Percentiles rank a stretch among this genome's conserved stretches.
phyloP scores from a whole-genome alignment of 2,329 filamentous ascomycete species.

The Talaromyces pinophilus region DNA sequence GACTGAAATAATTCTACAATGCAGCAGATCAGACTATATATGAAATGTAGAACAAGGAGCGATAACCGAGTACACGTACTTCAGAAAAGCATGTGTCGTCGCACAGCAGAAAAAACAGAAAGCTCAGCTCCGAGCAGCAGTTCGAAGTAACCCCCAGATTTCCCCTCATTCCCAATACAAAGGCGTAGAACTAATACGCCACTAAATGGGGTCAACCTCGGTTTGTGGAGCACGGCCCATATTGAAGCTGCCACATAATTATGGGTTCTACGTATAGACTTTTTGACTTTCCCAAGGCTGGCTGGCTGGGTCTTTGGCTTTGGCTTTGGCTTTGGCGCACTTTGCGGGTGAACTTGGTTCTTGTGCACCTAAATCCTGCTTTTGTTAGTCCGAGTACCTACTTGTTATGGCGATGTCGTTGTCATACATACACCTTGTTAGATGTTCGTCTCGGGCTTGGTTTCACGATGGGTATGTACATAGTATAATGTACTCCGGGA shows the following conservation, averaged over 20 bases:
- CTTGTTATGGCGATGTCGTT: background rate
- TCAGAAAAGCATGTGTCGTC: background rate
- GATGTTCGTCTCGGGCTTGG: background rate
- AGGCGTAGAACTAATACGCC: background rate
- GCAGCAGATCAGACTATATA: background rate
- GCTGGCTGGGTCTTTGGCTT: background rate
- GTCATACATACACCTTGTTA: background rate
- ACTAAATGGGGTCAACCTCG: constrained; percentile 5
- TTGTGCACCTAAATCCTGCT: background rate
- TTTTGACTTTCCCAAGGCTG: background rate
- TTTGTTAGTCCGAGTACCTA: background rate
- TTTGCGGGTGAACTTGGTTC: background rate
- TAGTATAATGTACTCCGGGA: background rate
- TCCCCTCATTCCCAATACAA: background rate
- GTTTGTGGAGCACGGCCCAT: constrained; percentile 4
- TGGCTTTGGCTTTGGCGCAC: background rate
- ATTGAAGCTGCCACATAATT: background rate
- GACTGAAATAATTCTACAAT: background rate
- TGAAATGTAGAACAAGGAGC: background rate
- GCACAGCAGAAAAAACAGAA: background rate
- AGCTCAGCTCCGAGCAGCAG: background rate
- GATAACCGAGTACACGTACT: background rate
- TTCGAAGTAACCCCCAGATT: background rate
- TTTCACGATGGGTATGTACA: background rate
- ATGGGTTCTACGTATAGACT: background rate